These are phyloP conservation scores for Astrocystis sublimbata DNA, from an alignment of 495 filamentous ascomycete species.

Conservation along the genomic window DNA sequence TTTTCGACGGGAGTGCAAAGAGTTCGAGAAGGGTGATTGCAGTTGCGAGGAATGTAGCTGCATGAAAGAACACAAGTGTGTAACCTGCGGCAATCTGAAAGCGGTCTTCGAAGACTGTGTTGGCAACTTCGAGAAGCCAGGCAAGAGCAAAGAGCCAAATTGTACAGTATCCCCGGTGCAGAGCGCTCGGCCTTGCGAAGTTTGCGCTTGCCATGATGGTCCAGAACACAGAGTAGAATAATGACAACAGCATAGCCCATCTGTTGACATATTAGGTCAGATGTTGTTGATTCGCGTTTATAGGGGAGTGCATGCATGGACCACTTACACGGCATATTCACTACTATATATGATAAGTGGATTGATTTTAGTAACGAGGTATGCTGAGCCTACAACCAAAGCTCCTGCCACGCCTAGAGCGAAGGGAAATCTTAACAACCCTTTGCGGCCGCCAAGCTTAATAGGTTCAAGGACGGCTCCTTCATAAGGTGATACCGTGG, in stretches of 20 bases:
- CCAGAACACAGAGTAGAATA: conserved; percentile 82
- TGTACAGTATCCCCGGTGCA: conserved; percentile 76
- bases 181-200: conserved; percentile 79
- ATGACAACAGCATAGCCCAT: conserved; percentile 80
- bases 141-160: conserved; percentile 79
- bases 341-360: conserved; percentile 86
- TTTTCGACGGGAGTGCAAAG: conserved; percentile 72
- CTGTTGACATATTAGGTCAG: conserved; percentile 35
- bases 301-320: background rate
- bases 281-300: background rate
- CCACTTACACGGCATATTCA: conserved; percentile 72
- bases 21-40: conserved; percentile 76
- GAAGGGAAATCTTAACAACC: conserved; percentile 81
- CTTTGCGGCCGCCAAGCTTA: conserved; percentile 71
- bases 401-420: conserved; percentile 69
- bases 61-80: conserved; percentile 77
- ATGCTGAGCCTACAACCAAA: conserved; percentile 70
- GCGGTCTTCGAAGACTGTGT: conserved; percentile 72
- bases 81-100: conserved; percentile 75
- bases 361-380: conserved; percentile 78
- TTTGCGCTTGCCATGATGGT: conserved; percentile 80
- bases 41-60: conserved; percentile 70
- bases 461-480: conserved; percentile 60
- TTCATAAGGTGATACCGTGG: conserved; percentile 56
- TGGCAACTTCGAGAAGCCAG: conserved; percentile 70